Evolutionary conservation across 768 basidiomycete genomes (phyloP).

Genomic region (Kwoniella dendrophila): DNA sequence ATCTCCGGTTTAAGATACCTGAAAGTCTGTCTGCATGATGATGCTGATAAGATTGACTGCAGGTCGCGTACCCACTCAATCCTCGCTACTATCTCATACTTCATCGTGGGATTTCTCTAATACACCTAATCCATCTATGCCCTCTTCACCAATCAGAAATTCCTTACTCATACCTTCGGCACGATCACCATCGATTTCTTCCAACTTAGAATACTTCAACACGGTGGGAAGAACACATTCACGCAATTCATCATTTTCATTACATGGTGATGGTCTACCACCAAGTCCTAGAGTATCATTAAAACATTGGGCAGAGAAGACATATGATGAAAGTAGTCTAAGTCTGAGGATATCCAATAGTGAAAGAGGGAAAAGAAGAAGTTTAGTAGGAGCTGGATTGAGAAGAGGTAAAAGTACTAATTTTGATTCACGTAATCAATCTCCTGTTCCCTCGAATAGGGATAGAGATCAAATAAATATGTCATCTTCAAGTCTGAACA

Average conservation of each 20-base stretch:
- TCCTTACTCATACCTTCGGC: conserved; percentile 2
- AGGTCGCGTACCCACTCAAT: conserved; percentile 41
- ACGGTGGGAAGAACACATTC: conserved; percentile 24
- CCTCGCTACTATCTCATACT: conserved; percentile 25
- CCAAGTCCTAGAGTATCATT: conserved; percentile 33
- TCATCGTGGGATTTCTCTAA: conserved; percentile 36
- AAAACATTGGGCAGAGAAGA: conserved; percentile 30
- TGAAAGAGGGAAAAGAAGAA: conserved; percentile 24
- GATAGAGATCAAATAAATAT: background rate
- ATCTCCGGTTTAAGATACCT: background rate
- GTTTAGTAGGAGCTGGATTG: background rate
- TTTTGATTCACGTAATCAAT: too few relatives aligned
- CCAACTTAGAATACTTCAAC: conserved; percentile 23
- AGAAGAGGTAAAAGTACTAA: conserved; percentile 27
- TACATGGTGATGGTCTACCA: too few relatives aligned
- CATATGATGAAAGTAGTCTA: conserved; percentile 11
- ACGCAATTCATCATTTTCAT: conserved; percentile 19
- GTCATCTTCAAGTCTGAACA: conserved; percentile 3
- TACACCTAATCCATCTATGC: conserved; percentile 21
- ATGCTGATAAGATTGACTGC: background rate
- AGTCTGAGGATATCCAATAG: conserved; percentile 20
- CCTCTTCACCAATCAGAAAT: conserved; percentile 21
- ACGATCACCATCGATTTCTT: conserved; percentile 18
- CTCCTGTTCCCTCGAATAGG: background rate
- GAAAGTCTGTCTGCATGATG: background rate